Conservation (phyloP, 2,329 filamentous ascomycete genomes). For the Bipolaris cookei region DNA sequence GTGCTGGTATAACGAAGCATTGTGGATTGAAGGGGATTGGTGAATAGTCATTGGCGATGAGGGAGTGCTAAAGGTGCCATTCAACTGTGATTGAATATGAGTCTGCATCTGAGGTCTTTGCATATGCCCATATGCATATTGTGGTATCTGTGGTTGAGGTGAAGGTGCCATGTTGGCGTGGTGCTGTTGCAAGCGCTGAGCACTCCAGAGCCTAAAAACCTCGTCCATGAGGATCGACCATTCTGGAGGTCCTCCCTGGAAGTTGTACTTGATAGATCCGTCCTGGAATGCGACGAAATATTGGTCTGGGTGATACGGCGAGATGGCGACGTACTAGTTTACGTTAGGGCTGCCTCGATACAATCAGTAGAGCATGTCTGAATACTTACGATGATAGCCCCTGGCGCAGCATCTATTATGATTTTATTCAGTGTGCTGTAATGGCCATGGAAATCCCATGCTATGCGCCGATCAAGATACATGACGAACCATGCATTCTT, state of each 20-base stretch:
- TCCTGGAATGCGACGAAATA: conserved; percentile 45
- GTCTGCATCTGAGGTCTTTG: conserved; percentile 17
- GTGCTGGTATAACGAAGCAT: not conserved
- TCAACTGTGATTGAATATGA: conserved; percentile 14
- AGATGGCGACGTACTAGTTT: conserved; percentile 42
- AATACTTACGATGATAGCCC: conserved; percentile 38
- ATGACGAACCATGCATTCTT: conserved; percentile 44
- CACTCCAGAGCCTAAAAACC: conserved; percentile 40
- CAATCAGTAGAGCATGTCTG: not conserved
- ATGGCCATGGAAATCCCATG: conserved; percentile 44
- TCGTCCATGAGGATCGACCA: conserved; percentile 46
- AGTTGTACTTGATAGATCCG: conserved; percentile 44
- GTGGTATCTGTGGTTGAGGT: conserved; percentile 7
- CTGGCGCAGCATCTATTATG: conserved; percentile 33
- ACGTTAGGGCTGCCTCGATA: not conserved
- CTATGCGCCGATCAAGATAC: conserved; percentile 40
- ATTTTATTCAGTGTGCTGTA: conserved; percentile 40
- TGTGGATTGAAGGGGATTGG: not conserved
- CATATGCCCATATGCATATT: conserved; percentile 10
- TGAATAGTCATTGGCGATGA: conserved; percentile 1
- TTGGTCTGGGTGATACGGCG: conserved; percentile 42
- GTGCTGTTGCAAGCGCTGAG: conserved; percentile 27
- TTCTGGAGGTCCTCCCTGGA: conserved; percentile 38
- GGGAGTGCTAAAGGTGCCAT: conserved; percentile 10
- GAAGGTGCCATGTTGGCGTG: conserved; percentile 13